These are phyloP conservation scores for Endoconidiophora laricicola DNA, from an alignment of 2,329 filamentous ascomycete species.

Conservation along the genomic window DNA sequence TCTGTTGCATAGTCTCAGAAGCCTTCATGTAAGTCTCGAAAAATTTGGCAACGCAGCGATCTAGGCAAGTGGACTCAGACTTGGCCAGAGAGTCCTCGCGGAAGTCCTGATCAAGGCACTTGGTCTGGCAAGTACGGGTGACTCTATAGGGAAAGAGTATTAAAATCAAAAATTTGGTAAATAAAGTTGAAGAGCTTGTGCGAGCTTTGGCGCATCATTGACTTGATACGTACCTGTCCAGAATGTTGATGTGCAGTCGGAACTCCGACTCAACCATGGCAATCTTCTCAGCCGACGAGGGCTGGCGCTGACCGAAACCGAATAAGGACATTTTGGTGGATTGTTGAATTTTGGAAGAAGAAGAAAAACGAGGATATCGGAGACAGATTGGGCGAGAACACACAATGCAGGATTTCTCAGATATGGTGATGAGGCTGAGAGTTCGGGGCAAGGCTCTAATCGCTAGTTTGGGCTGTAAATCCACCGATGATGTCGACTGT, in stretches of 20 bases:
- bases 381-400: not conserved
- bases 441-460: constrained; percentile 1
- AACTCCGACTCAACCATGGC: constrained; percentile 91
- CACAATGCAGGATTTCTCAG: not conserved
- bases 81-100: constrained; percentile 96
- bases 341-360: not conserved
- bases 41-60: constrained; percentile 95
- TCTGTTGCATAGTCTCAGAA: constrained; percentile 86
- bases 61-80: constrained; percentile 94
- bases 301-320: constrained; percentile 50
- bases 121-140: constrained; percentile 75
- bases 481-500: constrained; percentile 11
- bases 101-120: constrained; percentile 87
- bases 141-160: constrained; percentile 35
- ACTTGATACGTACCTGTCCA: constrained; percentile 57
- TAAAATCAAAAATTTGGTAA: not conserved
- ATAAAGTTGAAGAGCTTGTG: not conserved
- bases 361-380: not conserved
- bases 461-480: not conserved
- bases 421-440: constrained; percentile 4
- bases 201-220: not conserved
- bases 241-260: constrained; percentile 95
- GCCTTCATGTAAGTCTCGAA: constrained; percentile 98
- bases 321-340: constrained; percentile 26
- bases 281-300: constrained; percentile 93